phyloP scores from a whole-genome alignment of 768 basidiomycete genomes.

The Thelephora aurantiotincta region DNA sequence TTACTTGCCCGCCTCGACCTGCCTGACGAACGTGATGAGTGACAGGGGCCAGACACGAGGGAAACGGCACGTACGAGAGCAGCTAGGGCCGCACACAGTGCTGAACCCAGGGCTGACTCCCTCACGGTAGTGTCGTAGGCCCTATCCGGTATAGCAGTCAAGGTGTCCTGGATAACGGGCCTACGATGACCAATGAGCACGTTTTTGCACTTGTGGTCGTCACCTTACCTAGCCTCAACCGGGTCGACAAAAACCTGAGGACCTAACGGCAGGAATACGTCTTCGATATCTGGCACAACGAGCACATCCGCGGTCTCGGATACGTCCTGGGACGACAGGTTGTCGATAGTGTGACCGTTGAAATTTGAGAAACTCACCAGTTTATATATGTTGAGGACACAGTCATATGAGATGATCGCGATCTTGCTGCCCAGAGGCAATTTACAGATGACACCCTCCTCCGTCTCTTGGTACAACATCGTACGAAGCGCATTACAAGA shows the following conservation, averaged over 20 bases:
- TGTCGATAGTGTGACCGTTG: background rate
- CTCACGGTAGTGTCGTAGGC: constrained; percentile 32
- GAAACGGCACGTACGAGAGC: constrained; percentile 15
- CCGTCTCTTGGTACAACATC: constrained; percentile 45
- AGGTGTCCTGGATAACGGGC: constrained; percentile 45
- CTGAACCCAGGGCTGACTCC: constrained; percentile 68
- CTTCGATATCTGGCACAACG: constrained; percentile 82
- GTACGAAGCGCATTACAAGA: constrained; percentile 50
- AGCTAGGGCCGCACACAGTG: constrained; percentile 60
- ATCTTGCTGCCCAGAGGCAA: constrained; percentile 43
- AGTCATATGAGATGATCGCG: constrained; percentile 77
- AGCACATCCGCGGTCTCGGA: constrained; percentile 46
- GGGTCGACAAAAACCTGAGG: constrained; percentile 70
- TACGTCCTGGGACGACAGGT: constrained; percentile 22
- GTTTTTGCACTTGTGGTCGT: background rate
- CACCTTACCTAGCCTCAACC: constrained; percentile 46
- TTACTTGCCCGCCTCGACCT: constrained; percentile 64
- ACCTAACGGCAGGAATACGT: constrained; percentile 72
- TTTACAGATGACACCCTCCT: constrained; percentile 30
- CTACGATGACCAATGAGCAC: constrained; percentile 20
- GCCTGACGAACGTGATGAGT: constrained; percentile 24
- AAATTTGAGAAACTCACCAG: constrained; percentile 45
- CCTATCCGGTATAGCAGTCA: constrained; percentile 50
- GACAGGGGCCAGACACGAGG: constrained; percentile 1
- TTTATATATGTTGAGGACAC: constrained; percentile 76